Conservation (phyloP, 2,329 filamentous ascomycete species). For the Colletotrichum sp. region DNA sequence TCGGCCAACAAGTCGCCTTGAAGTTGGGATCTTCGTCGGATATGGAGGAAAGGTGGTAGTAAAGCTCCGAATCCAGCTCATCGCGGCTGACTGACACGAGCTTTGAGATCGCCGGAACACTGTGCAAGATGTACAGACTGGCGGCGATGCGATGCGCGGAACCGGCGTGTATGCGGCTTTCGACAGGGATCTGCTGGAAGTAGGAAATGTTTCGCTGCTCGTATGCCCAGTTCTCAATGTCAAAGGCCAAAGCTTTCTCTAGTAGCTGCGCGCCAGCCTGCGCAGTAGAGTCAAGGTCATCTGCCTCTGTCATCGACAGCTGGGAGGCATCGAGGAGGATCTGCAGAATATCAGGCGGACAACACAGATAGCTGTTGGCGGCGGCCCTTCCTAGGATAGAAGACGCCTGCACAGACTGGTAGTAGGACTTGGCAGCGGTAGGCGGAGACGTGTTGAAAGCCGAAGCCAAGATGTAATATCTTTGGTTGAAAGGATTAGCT, state of each 20-base stretch:
- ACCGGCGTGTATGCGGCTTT: conserved; percentile 43
- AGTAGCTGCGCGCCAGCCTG: conserved; percentile 37
- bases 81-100: conserved; percentile 31
- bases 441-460: conserved; percentile 41
- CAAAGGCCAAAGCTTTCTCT: conserved; percentile 40
- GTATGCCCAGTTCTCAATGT: conserved; percentile 45
- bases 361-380: conserved; percentile 51
- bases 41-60: conserved; percentile 50
- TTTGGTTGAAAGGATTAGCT: conserved; percentile 22
- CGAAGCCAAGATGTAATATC: conserved; percentile 51
- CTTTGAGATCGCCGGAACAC: conserved; percentile 32
- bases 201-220: conserved; percentile 36
- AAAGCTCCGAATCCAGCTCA: conserved; percentile 47
- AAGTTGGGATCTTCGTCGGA: conserved; percentile 54
- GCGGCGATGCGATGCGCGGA: conserved; percentile 47
- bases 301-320: conserved; percentile 35
- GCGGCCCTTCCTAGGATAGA: conserved; percentile 42
- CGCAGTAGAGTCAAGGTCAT: conserved; percentile 28
- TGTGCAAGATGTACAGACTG: conserved; percentile 51
- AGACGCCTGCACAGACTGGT: conserved; percentile 39
- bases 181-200: conserved; percentile 35
- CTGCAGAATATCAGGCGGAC: conserved; percentile 46
- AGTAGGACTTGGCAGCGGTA: conserved; percentile 33
- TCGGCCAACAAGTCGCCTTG: conserved; percentile 62
- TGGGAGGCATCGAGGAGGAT: conserved; percentile 47